Evolutionary conservation across 192 early-diverging fungal genomes (phyloP).

Genomic region (Backusella circina): DNA sequence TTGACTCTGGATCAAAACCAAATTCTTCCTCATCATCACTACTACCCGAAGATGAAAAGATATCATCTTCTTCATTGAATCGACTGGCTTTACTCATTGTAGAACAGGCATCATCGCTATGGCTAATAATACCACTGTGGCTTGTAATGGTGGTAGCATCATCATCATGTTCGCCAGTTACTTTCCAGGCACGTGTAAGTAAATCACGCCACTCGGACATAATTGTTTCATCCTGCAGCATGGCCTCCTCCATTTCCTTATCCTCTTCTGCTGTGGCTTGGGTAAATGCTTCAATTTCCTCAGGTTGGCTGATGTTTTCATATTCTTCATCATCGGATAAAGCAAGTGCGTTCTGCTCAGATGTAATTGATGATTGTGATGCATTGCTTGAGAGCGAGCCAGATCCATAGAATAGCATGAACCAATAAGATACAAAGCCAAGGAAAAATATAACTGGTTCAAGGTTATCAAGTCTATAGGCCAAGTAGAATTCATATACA

Average conservation of each 20-base stretch:
- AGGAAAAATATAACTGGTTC: constrained; percentile 17
- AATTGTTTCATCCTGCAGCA: constrained; percentile 22
- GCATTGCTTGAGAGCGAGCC: not conserved
- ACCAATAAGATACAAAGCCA: not conserved
- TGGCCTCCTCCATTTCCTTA: constrained; percentile 17
- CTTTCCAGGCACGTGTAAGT: constrained; percentile 30
- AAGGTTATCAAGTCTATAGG: not conserved
- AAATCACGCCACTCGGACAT: constrained; percentile 30
- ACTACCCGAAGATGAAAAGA: not conserved
- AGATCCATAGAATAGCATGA: not conserved
- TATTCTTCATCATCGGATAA: not conserved
- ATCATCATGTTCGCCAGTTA: not conserved
- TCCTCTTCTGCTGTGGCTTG: constrained; percentile 13
- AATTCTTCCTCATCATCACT: constrained; percentile 17
- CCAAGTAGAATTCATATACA: constrained; percentile 10
- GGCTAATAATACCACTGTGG: not conserved
- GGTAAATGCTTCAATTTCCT: constrained; percentile 6
- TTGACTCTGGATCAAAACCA: constrained; percentile 16
- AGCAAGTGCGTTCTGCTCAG: not conserved
- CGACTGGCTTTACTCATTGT: constrained; percentile 19
- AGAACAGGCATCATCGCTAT: constrained; percentile 14
- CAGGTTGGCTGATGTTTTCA: not conserved
- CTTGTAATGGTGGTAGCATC: not conserved
- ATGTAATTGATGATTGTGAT: not conserved
- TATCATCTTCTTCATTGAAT: constrained; percentile 21